These are phyloP conservation scores for Fabrea salina DNA, from an alignment of 169 alveolate species.

Conservation along the genomic window DNA sequence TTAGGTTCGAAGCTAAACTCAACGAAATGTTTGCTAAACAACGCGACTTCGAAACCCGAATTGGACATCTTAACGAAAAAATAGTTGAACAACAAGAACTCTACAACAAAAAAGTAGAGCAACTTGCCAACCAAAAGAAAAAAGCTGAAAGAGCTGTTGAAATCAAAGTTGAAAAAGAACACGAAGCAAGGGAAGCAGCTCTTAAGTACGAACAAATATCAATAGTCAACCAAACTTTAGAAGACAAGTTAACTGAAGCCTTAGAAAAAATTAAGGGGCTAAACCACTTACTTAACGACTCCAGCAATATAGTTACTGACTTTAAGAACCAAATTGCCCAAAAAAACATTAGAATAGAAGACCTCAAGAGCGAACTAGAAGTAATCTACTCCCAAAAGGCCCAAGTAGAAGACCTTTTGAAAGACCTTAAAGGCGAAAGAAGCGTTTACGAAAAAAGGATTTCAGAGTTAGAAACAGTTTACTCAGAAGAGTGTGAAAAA, in stretches of 20 bases:
- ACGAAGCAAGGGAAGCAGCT: not conserved
- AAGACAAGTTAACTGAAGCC: not conserved
- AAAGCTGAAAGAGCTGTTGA: not conserved
- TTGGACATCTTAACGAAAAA: not conserved
- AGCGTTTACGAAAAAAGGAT: not conserved
- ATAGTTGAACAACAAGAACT: not conserved
- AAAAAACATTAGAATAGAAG: not conserved
- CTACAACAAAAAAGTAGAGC: not conserved
- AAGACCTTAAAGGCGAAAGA: not conserved
- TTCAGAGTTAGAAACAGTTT: not conserved
- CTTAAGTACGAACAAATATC: not conserved
- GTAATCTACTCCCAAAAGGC: not conserved
- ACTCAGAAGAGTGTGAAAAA: conserved; percentile 15
- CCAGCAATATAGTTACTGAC: not conserved
- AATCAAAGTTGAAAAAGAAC: conserved; percentile 1
- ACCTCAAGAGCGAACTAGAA: not conserved
- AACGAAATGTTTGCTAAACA: conserved; percentile 23
- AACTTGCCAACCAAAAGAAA: not conserved
- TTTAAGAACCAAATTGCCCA: conserved; percentile 20
- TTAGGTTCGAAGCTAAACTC: conserved; percentile 18
- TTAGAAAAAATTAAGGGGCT: not conserved
- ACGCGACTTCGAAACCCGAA: not conserved
- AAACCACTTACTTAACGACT: not conserved
- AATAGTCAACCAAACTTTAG: not conserved
- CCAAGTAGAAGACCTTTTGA: not conserved